These are phyloP conservation scores for Exidia glandulosa DNA, from an alignment of 768 basidiomycete species.

Conservation along the genomic window DNA sequence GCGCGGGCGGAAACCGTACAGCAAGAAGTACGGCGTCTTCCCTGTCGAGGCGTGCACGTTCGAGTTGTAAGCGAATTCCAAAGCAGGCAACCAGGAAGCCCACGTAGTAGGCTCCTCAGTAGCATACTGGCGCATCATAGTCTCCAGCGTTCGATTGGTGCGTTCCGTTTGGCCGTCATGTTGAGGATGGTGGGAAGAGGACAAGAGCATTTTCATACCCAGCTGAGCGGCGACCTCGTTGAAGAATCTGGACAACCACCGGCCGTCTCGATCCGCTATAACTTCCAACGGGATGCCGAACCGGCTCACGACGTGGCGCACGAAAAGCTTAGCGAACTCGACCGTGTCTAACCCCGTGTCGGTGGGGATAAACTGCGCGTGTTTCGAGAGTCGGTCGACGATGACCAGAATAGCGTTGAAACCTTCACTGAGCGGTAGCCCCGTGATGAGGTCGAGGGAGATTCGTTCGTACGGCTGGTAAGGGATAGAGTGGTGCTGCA, in stretches of 20 bases:
- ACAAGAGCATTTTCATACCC: background rate
- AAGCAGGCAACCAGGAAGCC: conserved; percentile 11
- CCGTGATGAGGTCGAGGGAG: conserved; percentile 3
- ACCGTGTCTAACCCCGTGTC: conserved; percentile 1
- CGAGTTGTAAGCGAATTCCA: conserved; percentile 18
- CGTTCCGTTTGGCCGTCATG: conserved; percentile 23
- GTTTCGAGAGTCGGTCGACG: conserved; percentile 11
- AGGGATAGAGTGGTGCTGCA: conserved; percentile 7
- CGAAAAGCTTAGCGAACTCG: background rate
- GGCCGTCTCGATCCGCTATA: conserved; percentile 2
- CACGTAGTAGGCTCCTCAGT: conserved; percentile 10
- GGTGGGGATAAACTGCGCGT: too few relatives aligned
- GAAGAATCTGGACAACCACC: conserved; percentile 7
- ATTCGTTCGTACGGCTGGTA: conserved; percentile 6
- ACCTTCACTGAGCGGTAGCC: conserved; percentile 8
- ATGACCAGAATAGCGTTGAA: conserved; percentile 13
- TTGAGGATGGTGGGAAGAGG: conserved; percentile 16
- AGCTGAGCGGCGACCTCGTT: background rate
- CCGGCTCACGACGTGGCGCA: background rate
- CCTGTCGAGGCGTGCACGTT: too few relatives aligned
- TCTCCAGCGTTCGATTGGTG: conserved; percentile 18
- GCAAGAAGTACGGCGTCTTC: too few relatives aligned
- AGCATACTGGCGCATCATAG: conserved; percentile 12
- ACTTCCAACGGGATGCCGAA: conserved; percentile 5
- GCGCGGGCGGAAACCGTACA: too few relatives aligned